Conservation (phyloP, 345 rosid genomes). For the Erysimum cheiranthoides region DNA sequence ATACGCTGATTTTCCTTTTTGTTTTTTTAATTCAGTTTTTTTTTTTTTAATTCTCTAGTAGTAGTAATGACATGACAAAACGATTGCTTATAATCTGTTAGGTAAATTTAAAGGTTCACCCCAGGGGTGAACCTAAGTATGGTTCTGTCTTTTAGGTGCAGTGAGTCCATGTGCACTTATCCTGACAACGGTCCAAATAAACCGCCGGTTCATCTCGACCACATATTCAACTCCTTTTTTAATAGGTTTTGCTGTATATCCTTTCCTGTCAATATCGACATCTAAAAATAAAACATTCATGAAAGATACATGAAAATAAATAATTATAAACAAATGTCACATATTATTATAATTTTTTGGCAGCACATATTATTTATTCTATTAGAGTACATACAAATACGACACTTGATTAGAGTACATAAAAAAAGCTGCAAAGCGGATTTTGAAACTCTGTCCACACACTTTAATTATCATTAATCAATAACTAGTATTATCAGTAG, state of each 20-base stretch:
- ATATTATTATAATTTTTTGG: too few relatives aligned
- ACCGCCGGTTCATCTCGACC: conserved; percentile 44
- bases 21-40: too few relatives aligned
- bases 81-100: too few relatives aligned
- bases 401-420: not conserved
- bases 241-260: not conserved
- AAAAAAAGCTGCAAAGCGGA: conserved; percentile 25
- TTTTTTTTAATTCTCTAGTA: too few relatives aligned
- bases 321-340: conserved; percentile 13
- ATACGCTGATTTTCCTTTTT: too few relatives aligned
- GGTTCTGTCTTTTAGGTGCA: conserved; percentile 27
- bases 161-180: conserved; percentile 43
- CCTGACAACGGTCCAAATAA: conserved; percentile 43
- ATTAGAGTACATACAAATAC: not conserved
- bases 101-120: too few relatives aligned
- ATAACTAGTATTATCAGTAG: conserved; percentile 30
- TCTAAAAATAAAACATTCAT: not conserved
- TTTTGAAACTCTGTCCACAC: conserved; percentile 44
- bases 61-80: too few relatives aligned
- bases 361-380: not conserved
- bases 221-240: conserved; percentile 32
- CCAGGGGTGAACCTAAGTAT: too few relatives aligned
- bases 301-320: conserved; percentile 22
- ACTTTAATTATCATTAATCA: conserved; percentile 34
- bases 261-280: not conserved